Evolutionary conservation across 2,329 filamentous ascomycete species (phyloP).

Genomic region (Aspergillus piperis): DNA sequence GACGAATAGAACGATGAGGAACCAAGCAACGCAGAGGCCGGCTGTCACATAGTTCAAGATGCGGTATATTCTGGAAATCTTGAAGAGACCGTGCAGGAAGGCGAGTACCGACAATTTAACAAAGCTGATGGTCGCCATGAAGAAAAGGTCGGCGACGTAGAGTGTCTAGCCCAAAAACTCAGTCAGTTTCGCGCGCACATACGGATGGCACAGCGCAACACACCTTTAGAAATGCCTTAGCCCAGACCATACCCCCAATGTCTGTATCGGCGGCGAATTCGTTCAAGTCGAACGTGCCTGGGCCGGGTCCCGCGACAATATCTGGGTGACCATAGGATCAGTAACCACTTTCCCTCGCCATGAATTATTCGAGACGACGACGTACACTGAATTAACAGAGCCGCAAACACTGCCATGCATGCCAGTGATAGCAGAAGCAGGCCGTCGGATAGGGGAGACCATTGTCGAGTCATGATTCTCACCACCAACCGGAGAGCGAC

Average conservation of each 20-base stretch:
- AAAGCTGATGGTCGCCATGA: not conserved
- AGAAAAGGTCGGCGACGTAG: not conserved
- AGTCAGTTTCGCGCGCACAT: not conserved
- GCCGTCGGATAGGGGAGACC: too few relatives aligned
- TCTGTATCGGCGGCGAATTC: not conserved
- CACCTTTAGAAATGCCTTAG: not conserved
- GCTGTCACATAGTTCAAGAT: not conserved
- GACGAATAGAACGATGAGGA: not conserved
- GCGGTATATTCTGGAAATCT: not conserved
- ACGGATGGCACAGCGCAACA: not conserved
- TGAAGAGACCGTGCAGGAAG: not conserved
- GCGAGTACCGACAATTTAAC: not conserved
- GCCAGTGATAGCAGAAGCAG: too few relatives aligned
- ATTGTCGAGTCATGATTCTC: too few relatives aligned
- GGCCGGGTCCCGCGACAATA: not conserved
- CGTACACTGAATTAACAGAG: not conserved
- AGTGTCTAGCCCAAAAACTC: not conserved
- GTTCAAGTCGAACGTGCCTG: not conserved
- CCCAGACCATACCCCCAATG: not conserved
- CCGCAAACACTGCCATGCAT: too few relatives aligned
- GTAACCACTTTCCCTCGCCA: not conserved
- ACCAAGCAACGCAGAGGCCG: not conserved
- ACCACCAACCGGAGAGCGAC: too few relatives aligned
- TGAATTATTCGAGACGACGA: not conserved
- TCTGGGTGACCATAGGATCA: not conserved